A percentile compares a stretch with the other conserved stretches of the same genome.
These are phyloP conservation scores for Haplosporangium sp. DNA, from an alignment of 371 early-diverging fungal species.

Conservation along the genomic window DNA sequence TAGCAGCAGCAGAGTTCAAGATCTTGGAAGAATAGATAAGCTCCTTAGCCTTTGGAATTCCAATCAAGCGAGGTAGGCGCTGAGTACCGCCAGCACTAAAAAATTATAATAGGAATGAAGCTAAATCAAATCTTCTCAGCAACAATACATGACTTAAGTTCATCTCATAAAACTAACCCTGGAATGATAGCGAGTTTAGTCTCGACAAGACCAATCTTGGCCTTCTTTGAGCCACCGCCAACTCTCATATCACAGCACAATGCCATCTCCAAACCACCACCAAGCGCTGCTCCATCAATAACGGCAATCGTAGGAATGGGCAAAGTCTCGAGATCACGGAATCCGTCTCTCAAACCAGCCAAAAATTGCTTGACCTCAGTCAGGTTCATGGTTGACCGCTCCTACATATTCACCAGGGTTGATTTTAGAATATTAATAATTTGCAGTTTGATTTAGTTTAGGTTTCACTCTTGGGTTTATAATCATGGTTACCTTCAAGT, in stretches of 20 bases:
- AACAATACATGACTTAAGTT: neutral
- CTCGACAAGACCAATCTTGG: conserved; percentile 93
- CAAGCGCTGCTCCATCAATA: conserved; percentile 95
- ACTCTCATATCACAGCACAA: conserved; percentile 93
- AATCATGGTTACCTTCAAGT: conserved; percentile 78
- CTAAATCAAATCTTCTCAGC: neutral
- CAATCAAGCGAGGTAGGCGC: conserved; percentile 89
- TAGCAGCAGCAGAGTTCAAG: conserved; percentile 74
- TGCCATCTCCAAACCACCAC: conserved; percentile 96
- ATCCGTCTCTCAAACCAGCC: conserved; percentile 78
- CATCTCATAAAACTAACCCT: conserved; percentile 66
- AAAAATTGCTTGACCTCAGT: conserved; percentile 89
- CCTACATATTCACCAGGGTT: conserved; percentile 60
- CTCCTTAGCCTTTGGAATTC: conserved; percentile 91
- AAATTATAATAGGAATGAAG: neutral
- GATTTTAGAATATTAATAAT: neutral
- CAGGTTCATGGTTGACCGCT: conserved; percentile 88
- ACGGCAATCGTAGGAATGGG: conserved; percentile 96
- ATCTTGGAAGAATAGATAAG: conserved; percentile 89
- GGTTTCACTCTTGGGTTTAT: neutral
- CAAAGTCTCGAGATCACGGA: conserved; percentile 88
- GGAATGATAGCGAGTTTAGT: conserved; percentile 97
- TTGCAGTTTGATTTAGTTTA: conserved; percentile 7
- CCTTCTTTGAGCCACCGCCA: conserved; percentile 73
- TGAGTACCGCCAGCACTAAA: conserved; percentile 96